Conservation (phyloP, 2,329 filamentous ascomycete species). For the Albophoma yamanashiensis region DNA sequence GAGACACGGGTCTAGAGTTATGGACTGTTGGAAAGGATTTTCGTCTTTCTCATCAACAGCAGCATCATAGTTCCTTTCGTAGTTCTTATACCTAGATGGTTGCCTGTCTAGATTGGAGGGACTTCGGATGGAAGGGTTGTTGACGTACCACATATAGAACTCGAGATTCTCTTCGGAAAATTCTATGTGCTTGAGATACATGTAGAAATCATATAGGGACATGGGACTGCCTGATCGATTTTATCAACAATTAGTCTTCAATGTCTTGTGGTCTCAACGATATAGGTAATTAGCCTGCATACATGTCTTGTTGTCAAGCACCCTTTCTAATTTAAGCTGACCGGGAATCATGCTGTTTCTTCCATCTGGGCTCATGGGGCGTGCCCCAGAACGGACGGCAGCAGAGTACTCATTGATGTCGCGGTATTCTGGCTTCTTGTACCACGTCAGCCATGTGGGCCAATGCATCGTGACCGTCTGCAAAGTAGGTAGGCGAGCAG, state of each 20-base stretch:
- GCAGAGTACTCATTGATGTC: slow-evolving; percentile 34
- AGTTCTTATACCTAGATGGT: slow-evolving; percentile 29
- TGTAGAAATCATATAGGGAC: slow-evolving; percentile 39
- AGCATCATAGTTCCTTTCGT: slow-evolving; percentile 16
- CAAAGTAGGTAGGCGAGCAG: neutral
- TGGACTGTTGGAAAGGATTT: neutral
- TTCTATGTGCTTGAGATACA: slow-evolving; percentile 40
- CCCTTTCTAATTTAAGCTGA: slow-evolving; percentile 29
- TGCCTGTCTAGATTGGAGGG: neutral
- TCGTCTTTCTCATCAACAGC: neutral
- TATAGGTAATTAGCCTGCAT: neutral
- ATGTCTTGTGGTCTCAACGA: too few relatives aligned
- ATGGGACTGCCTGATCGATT: slow-evolving; percentile 29
- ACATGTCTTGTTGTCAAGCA: slow-evolving; percentile 38
- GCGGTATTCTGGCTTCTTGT: slow-evolving; percentile 38
- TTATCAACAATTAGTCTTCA: neutral
- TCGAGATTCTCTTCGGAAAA: slow-evolving; percentile 37
- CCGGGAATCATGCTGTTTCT: slow-evolving; percentile 9
- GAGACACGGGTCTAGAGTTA: too few relatives aligned
- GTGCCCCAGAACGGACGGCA: slow-evolving; percentile 21
- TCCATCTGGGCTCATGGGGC: slow-evolving; percentile 24
- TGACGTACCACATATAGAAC: slow-evolving; percentile 35
- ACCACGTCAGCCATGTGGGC: slow-evolving; percentile 30
- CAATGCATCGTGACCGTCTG: neutral
- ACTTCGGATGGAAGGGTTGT: neutral